These are phyloP conservation scores for Geoglossum cookeanum DNA, from an alignment of 2,329 filamentous ascomycete genomes.

Conservation along the genomic window DNA sequence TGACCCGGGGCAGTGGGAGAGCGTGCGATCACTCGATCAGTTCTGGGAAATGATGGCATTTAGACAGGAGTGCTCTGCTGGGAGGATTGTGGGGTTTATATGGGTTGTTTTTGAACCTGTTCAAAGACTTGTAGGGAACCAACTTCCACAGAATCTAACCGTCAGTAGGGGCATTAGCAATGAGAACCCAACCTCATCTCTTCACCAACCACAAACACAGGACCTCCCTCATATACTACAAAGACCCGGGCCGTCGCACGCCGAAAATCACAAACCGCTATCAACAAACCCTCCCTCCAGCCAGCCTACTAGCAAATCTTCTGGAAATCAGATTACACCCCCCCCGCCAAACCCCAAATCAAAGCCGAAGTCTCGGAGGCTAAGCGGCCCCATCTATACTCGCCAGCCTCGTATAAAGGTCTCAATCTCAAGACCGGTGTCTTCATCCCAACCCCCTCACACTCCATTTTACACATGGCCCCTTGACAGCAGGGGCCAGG, in stretches of 20 bases:
- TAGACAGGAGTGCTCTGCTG: conserved; percentile 85
- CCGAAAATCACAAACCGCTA: not conserved
- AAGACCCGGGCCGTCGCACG: not conserved
- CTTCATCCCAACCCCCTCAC: conserved; percentile 24
- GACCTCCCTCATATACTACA: not conserved
- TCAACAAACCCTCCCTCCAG: not conserved
- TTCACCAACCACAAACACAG: not conserved
- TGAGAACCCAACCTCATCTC: not conserved
- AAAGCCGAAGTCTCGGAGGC: conserved; percentile 14
- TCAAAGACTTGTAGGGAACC: conserved; percentile 14
- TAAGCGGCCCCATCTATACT: conserved; percentile 41
- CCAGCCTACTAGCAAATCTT: not conserved
- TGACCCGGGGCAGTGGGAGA: conserved; percentile 56
- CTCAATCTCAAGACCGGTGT: conserved; percentile 28
- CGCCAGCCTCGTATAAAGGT: conserved; percentile 46
- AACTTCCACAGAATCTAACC: not conserved
- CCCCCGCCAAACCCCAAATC: not conserved
- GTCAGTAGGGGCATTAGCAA: not conserved
- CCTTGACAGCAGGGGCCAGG: conserved; percentile 37
- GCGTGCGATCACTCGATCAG: conserved; percentile 63
- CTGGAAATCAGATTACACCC: not conserved
- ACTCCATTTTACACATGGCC: conserved; percentile 52
- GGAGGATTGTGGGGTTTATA: conserved; percentile 78
- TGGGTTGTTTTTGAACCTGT: conserved; percentile 67
- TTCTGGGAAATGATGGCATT: conserved; percentile 99